Conservation (phyloP, 371 early-diverging fungal genomes). For the Lichtheimia ramosa region DNA sequence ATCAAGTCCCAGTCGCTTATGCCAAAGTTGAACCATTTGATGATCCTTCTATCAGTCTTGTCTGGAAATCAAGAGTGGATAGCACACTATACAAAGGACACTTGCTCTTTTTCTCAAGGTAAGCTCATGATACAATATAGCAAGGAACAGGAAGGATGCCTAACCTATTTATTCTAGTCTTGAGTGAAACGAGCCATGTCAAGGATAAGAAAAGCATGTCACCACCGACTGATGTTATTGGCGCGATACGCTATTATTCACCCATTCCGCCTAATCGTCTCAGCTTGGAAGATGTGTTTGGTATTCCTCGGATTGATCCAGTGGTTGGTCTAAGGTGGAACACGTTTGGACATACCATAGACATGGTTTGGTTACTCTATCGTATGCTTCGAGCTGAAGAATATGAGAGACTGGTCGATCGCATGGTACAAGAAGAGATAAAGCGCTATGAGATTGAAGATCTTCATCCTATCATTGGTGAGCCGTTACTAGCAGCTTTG, state of each 20-base stretch:
- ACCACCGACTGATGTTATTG: conserved; percentile 1
- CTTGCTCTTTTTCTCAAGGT: no score
- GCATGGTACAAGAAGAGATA: conserved; percentile 31
- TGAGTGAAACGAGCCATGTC: no score
- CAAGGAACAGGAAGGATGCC: no score
- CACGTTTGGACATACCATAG: conserved; percentile 7
- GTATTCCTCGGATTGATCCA: conserved; percentile 8
- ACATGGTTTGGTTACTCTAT: conserved; percentile 18
- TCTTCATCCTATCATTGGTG: conserved; percentile 43
- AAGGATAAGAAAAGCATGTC: no score
- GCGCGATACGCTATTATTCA: conserved; percentile 15
- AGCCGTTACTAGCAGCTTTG: conserved; percentile 48
- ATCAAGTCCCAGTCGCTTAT: conserved; percentile 23
- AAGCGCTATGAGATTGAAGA: conserved; percentile 35
- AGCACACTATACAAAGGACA: neutral
- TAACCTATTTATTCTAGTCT: no score
- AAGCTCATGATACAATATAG: no score
- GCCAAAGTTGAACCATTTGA: conserved; percentile 37
- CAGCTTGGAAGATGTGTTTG: conserved; percentile 17
- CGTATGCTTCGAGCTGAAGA: conserved; percentile 6
- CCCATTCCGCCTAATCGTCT: neutral
- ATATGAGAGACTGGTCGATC: conserved; percentile 6
- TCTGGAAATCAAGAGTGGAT: conserved; percentile 46
- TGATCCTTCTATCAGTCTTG: conserved; percentile 44
- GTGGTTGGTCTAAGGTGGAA: neutral